Base-by-base conservation (phyloP, 2,329 filamentous ascomycete species). In the Daldinia sp. region DNA sequence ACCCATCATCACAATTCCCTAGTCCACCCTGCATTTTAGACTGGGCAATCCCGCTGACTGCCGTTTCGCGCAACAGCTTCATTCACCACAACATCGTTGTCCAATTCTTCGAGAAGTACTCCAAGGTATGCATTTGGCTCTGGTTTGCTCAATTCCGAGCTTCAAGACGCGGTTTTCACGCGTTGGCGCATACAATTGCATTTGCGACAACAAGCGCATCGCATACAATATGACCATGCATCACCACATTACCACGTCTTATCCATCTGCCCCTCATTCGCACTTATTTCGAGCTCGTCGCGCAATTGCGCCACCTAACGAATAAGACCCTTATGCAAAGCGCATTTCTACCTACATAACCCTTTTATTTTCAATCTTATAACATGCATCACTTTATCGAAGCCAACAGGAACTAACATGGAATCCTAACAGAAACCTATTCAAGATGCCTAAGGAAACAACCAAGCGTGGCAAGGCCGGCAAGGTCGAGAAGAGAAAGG, bases 401-500 rank as follows among this genome's bases (percentile, higher is more conserved):
- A 13, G 7, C 20, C 10, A 20, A 54, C 56, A 55, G 54, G 75
- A 12, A 61, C 79, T 80, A 73, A 79, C 70, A 69, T 26, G 3
- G 13, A 28, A 41, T 67, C 58, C 33, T 58, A 72, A 37, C 71
- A 81, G 77, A 75, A 75, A 68, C 67, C 62, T 15, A 60, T 26
- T 77, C 82, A 87, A 77, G 72, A 89, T 89, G 87, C 86, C 87
- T 76, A 89, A 89, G 83, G 86, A 85, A 75, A 80, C 84, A 57
- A 79, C 83, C 71, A 89, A 88, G 83, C 83, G 84, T 73, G 85
- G 83, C 74, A 79, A 79, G 75, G 72, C 78, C 74, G 81, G 79
- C 68, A 87, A 87, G 85, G 83, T 82, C 66, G 82, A 84, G 79
- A 87, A 86, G 84, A 82, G 82, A 78, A 84, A 86, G 70, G 76